Evolutionary conservation across 306 rosid species (phyloP), one percentile per base, ranked within the genome.

Genomic region (Cicer judaicum): DNA sequence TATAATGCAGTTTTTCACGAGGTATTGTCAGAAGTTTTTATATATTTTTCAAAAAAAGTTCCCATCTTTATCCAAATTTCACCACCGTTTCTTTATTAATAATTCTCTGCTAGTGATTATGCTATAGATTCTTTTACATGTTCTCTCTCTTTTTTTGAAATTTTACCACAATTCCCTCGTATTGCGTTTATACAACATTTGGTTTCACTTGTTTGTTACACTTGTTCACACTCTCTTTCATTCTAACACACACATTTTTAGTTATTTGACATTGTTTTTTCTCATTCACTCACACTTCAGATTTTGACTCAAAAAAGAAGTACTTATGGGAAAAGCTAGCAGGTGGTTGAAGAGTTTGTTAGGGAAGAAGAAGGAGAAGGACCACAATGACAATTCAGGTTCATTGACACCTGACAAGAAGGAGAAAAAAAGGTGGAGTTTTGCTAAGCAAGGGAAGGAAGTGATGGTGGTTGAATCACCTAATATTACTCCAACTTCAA

Each of bases 1-100:
- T 89, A 75, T 92, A 95, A 95, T 83, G 85, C 92, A 85, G 85
- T 88, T 88, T 84, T 85, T 92, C 99, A 95, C 98, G 99, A 90
- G 99, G 84, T 70, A 70, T 34, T 95, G 99, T 95, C 99, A 90
- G 99, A 89, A 66, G 67, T 81, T 85, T 9, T 80, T 90, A 29
- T 36, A 87, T 82, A 29, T 40, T 85, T 85, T 85, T 75, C 61
- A 76, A 73, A 60, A 44, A 65, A 80, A 79, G 75, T 76, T 56
- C 78, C 14, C 18, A 63, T 70, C 82, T 88, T 89, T 83, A 83
- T 73, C 89, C 81, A 52, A 59, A 60, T 24, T 66, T 68, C 15
- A 4, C 24, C 10, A n/a, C 10, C 8, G 43, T 40, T 40, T 40
- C 7, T 40, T 40, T 5, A 40, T 40, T 40, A 21, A 21, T 88